These are phyloP conservation scores for Edaphochlamys debaryana DNA, from an alignment of 139 green algal species.

Conservation along the genomic window DNA sequence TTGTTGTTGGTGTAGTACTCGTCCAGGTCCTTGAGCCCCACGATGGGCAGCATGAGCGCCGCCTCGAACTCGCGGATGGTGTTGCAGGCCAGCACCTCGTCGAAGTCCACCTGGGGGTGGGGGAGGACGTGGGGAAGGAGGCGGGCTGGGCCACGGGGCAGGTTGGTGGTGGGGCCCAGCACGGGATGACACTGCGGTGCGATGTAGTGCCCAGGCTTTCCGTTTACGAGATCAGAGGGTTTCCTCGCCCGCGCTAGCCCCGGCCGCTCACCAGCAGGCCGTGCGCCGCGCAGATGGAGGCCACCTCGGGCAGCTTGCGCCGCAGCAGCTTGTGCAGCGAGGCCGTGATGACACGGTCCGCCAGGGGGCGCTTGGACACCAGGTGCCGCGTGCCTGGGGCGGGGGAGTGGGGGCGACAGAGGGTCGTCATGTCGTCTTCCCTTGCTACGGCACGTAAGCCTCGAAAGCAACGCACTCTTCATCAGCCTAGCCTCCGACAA, in stretches of 20 bases:
- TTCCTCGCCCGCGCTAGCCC: too few relatives aligned
- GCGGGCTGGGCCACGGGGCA: too few relatives aligned
- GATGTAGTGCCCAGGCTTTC: too few relatives aligned
- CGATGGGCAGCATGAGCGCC: conserved; percentile 37
- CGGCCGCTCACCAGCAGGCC: conserved; percentile 14
- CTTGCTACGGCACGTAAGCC: too few relatives aligned
- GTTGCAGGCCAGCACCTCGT: conserved; percentile 37
- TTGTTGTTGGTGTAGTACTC: conserved; percentile 33
- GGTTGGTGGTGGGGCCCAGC: too few relatives aligned
- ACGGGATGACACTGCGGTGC: too few relatives aligned
- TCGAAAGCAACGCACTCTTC: too few relatives aligned
- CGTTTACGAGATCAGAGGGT: too few relatives aligned
- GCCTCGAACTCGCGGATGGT: conserved; percentile 29
- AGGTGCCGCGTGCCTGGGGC: conserved; percentile 20
- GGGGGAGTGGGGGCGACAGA: too few relatives aligned
- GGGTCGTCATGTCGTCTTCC: too few relatives aligned
- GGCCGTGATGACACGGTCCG: conserved; percentile 30
- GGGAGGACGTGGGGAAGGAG: too few relatives aligned
- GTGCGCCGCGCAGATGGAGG: conserved; percentile 27
- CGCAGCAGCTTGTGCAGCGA: conserved; percentile 35
- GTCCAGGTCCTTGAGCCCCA: not conserved
- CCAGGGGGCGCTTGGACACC: conserved; percentile 11
- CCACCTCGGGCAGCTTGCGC: conserved; percentile 28
- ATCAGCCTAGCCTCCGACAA: too few relatives aligned
- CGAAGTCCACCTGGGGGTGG: conserved; percentile 25